These are phyloP conservation scores for Kodamaea arcana DNA, from an alignment of 1,139 yeast genomes.

Conservation along the genomic window DNA sequence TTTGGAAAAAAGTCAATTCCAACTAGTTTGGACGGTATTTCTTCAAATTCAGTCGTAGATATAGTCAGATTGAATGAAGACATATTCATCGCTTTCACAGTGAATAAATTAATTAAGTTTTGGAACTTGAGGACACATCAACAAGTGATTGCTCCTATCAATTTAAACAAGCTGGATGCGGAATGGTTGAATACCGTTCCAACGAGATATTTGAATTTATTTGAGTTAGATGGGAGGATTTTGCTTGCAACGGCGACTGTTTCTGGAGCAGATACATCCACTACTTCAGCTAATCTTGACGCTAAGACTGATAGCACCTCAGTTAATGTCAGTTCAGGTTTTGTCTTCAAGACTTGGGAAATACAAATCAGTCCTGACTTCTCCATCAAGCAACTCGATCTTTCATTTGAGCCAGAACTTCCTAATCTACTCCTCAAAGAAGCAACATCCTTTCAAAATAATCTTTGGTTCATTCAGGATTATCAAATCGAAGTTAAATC, in stretches of 20 bases:
- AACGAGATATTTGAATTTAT: constrained; percentile 24
- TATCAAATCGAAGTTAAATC: constrained; percentile 26
- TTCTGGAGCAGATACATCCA: constrained; percentile 5
- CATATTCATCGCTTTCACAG: constrained; percentile 27
- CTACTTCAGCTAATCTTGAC: not conserved
- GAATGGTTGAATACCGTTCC: constrained; percentile 34
- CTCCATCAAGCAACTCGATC: constrained; percentile 21
- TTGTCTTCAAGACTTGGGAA: constrained; percentile 21
- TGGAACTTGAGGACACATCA: constrained; percentile 49
- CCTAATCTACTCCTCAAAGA: constrained; percentile 16
- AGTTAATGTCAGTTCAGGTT: constrained; percentile 17
- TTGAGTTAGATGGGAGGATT: constrained; percentile 8
- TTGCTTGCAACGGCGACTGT: constrained; percentile 18
- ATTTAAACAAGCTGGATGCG: constrained; percentile 11
- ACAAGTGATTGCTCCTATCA: constrained; percentile 15
- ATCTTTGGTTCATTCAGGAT: constrained; percentile 48
- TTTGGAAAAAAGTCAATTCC: constrained; percentile 15
- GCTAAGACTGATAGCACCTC: not conserved
- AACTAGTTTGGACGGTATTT: constrained; percentile 24
- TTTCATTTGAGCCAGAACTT: constrained; percentile 24
- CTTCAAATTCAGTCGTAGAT: constrained; percentile 33
- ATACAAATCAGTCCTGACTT: constrained; percentile 14
- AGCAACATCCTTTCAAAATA: constrained; percentile 8
- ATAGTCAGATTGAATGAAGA: constrained; percentile 13
- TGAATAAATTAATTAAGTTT: constrained; percentile 48